Percentiles rank a stretch among this genome's conserved stretches.
phyloP scores from a whole-genome alignment of 768 basidiomycete species.

The Melanogaster broomeanus region DNA sequence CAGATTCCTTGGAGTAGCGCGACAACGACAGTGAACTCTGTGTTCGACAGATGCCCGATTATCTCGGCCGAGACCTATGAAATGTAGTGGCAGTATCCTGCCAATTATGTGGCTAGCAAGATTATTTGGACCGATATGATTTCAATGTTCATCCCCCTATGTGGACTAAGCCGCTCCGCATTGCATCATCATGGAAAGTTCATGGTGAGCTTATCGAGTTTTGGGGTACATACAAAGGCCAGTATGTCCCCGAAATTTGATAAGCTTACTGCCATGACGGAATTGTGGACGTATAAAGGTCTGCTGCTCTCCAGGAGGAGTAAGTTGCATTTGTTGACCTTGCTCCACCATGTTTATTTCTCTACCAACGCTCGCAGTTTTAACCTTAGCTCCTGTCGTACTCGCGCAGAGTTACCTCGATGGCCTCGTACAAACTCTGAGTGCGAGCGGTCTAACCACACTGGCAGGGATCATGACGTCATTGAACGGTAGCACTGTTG shows the following conservation, averaged over 20 bases:
- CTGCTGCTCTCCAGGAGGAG: not conserved
- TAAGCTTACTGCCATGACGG: not conserved
- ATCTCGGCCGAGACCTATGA: too few relatives aligned
- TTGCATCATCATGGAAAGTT: slow-evolving; percentile 28
- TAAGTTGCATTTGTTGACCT: not conserved
- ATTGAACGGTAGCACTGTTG: slow-evolving; percentile 47
- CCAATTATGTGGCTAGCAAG: too few relatives aligned
- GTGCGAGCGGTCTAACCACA: slow-evolving; percentile 39
- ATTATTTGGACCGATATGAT: too few relatives aligned
- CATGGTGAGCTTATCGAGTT: too few relatives aligned
- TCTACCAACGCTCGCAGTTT: slow-evolving; percentile 4
- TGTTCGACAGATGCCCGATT: too few relatives aligned
- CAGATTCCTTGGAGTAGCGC: too few relatives aligned
- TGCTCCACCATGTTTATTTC: slow-evolving; percentile 19
- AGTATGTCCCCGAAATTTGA: not conserved
- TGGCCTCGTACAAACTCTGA: slow-evolving; percentile 40
- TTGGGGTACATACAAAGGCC: too few relatives aligned
- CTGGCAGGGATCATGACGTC: slow-evolving; percentile 40
- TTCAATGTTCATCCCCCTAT: too few relatives aligned
- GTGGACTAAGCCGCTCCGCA: slow-evolving; percentile 21
- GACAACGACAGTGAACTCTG: too few relatives aligned
- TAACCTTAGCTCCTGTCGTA: slow-evolving; percentile 28
- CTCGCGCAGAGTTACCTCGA: slow-evolving; percentile 34
- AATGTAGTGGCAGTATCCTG: too few relatives aligned
- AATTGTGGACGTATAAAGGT: not conserved